Evolutionary conservation across 1,284 basidiomycete genomes (phyloP), one percentile per base, ranked within the genome.

Genomic region (Mycena citricolor): DNA sequence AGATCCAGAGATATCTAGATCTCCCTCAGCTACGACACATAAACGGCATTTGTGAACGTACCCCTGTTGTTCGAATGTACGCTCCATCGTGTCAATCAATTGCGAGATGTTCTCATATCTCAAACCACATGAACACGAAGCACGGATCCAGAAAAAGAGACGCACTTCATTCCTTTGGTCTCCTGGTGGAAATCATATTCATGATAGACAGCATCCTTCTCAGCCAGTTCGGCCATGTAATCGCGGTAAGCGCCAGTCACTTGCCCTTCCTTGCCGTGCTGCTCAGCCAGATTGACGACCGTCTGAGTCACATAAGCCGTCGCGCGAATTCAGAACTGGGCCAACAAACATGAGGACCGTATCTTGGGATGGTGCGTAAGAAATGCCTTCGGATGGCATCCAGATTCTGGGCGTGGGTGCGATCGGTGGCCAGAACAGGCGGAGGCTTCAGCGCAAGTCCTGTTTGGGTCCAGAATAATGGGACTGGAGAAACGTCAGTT

Each of bases 131-230:
- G 14, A 28, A 32, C 30, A 16, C 14, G n/a, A 25, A 13, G 19
- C 12, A 23, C 26, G 23, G 32, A 16, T n/a, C n/a, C n/a, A 32
- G 31, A 40, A 33, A 46, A 35, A 45, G 16, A 10, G 25, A 64
- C 76, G 59, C 68, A 95, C 80, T 89, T 89, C 90, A 94, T 94
- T 13, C 92, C 91, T 60, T 78, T 85, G 5, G 89, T 95, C 63
- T 94, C 89, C 7, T 73, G 76, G 64, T 97, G 94, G 64, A 97
- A 97, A 61, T 97, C 93, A 59, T 94, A 97, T 51, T 83, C 83
- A 51, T 69, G 65, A 54, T 87, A 88, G 84, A 69, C 71, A n/a
- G 84, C 74, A 57, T 87, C 82, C 42, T 79, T 74, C 39, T 73
- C 67, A 31, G 71, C 66, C 22, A 92, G 63, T 48, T 80, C 77